phyloP scores from a whole-genome alignment of 164 flowering plant species.

The Tetrastigma voinierianum region DNA sequence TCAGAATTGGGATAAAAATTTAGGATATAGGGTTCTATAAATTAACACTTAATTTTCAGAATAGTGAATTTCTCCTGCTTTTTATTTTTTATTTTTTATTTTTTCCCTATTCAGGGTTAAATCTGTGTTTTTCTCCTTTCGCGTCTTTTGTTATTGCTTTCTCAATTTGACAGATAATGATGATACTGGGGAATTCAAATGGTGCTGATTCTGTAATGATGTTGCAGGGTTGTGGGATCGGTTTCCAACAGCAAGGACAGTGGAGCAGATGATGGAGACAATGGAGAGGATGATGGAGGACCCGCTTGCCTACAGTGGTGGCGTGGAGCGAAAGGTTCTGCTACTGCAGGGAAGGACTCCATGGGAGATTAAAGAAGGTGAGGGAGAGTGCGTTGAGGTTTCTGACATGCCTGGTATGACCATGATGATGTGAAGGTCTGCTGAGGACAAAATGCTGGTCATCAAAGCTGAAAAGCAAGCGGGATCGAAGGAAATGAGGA shows the following conservation, averaged over 20 bases:
- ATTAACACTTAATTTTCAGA: no score
- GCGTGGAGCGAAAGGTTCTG: conserved; percentile 32
- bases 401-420: conserved; percentile 95
- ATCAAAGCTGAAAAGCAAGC: conserved; percentile 63
- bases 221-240: conserved; percentile 71
- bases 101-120: background rate
- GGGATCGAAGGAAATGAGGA: conserved; percentile 7
- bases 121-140: no score
- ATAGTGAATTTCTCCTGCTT: no score
- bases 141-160: no score
- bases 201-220: background rate
- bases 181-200: no score
- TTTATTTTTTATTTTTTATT: background rate
- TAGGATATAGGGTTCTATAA: no score
- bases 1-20: no score
- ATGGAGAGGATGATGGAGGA: conserved; percentile 81
- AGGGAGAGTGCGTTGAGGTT: conserved; percentile 67
- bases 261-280: conserved; percentile 89
- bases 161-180: no score
- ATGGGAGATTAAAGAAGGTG: conserved; percentile 83
- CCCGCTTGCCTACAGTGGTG: conserved; percentile 42
- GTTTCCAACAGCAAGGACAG: conserved; percentile 74
- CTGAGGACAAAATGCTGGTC: conserved; percentile 82
- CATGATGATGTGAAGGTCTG: conserved; percentile 73
- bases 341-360: conserved; percentile 70